Evolutionary conservation across 2,329 filamentous ascomycete genomes (phyloP).

Genomic region (Aureobasidium subglaciale): DNA sequence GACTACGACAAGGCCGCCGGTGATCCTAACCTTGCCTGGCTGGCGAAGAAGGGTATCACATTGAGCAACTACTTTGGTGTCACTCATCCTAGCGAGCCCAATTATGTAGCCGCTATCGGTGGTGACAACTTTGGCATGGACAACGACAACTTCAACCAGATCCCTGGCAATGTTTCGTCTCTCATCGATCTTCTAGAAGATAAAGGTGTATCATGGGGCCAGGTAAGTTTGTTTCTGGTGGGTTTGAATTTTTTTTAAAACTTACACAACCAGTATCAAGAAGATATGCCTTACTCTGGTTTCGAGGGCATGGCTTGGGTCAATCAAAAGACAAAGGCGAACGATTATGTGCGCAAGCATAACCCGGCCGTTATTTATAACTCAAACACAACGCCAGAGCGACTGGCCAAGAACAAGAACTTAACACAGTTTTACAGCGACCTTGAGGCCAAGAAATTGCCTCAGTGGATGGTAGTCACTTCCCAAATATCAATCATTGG

Average conservation of each 20-base stretch:
- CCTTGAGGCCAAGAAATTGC: constrained; percentile 54
- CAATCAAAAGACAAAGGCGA: constrained; percentile 58
- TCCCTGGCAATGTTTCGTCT: constrained; percentile 34
- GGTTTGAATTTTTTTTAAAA: too few species aligned
- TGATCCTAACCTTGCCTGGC: constrained; percentile 54
- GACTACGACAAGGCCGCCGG: constrained; percentile 56
- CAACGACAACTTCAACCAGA: constrained; percentile 55
- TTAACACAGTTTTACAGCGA: constrained; percentile 62
- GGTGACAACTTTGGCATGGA: constrained; percentile 69
- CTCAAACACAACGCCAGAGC: constrained; percentile 50
- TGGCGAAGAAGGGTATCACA: constrained; percentile 56
- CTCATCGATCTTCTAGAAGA: constrained; percentile 38
- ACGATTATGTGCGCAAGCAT: constrained; percentile 80
- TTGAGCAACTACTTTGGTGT: constrained; percentile 47
- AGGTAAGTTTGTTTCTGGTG: too few species aligned
- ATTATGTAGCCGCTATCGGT: constrained; percentile 62
- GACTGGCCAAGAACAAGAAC: constrained; percentile 67
- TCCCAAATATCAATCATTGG: too few species aligned
- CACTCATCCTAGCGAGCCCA: constrained; percentile 69
- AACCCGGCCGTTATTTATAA: constrained; percentile 61
- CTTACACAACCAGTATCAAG: constrained; percentile 74
- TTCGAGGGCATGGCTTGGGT: constrained; percentile 58
- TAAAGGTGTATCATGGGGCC: constrained; percentile 40
- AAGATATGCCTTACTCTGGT: constrained; percentile 67
- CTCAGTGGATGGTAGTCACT: constrained; percentile 67